phyloP scores from a whole-genome alignment of 208 protist genomes.

The Crithidia fasciculata region DNA sequence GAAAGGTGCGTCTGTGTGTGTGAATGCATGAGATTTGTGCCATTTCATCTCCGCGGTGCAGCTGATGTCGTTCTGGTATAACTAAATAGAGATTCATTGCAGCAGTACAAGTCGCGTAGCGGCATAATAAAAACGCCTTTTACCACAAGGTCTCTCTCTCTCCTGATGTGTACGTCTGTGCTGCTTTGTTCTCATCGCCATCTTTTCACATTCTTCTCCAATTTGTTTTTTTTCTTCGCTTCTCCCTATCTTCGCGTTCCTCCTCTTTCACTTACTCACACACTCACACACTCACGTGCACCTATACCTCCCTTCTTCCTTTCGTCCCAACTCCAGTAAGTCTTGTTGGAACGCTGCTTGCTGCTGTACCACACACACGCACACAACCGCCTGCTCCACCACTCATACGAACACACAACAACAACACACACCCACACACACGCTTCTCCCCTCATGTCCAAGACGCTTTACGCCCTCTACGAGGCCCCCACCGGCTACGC shows the following conservation, averaged over 20 bases:
- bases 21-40: too few species aligned
- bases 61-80: too few species aligned
- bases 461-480: slow-evolving; percentile 94
- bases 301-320: not conserved
- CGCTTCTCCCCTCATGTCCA: slow-evolving; percentile 61
- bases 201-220: not conserved
- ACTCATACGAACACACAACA: too few species aligned
- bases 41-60: too few species aligned
- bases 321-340: not conserved
- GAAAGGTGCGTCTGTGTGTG: too few species aligned
- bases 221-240: slow-evolving; percentile 1
- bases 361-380: not conserved
- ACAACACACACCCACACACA: too few species aligned
- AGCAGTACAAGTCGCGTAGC: too few species aligned
- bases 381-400: too few species aligned
- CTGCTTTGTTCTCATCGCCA: not conserved
- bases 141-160: too few species aligned
- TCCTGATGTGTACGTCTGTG: too few species aligned
- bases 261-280: slow-evolving; percentile 2
- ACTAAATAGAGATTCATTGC: too few species aligned
- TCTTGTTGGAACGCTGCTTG: not conserved
- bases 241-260: not conserved
- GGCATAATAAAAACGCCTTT: too few species aligned
- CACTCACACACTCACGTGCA: slow-evolving; percentile 17
- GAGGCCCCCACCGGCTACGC: slow-evolving; percentile 97